Percentiles rank a stretch among this genome's conserved stretches.
Evolutionary conservation across 2,329 filamentous ascomycete genomes (phyloP).

Genomic region (Pseudogymnoascus sp.): DNA sequence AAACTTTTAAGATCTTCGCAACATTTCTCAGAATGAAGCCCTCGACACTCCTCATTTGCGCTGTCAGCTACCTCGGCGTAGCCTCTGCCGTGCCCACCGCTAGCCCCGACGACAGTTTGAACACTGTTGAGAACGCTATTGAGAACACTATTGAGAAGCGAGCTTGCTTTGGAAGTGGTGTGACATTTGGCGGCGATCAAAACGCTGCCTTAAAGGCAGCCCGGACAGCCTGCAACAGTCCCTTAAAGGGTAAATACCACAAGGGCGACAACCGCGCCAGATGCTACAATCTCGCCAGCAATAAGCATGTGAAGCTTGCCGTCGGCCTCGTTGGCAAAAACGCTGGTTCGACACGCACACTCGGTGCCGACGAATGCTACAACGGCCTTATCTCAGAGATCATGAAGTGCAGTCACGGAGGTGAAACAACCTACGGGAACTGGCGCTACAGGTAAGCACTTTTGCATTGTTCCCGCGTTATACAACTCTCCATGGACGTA

Average conservation of each 20-base stretch:
- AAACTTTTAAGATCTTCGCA: not conserved
- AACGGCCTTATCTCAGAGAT: not conserved
- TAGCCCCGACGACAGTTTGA: not conserved
- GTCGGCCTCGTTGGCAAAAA: not conserved
- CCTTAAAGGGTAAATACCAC: not conserved
- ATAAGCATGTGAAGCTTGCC: not conserved
- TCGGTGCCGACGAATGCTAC: not conserved
- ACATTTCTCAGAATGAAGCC: not conserved
- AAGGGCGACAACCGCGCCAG: not conserved
- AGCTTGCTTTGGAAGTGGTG: not conserved
- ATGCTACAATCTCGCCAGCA: not conserved
- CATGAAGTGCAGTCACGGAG: not conserved
- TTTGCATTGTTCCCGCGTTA: not conserved
- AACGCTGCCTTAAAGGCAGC: not conserved
- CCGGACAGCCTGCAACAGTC: not conserved
- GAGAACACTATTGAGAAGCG: not conserved
- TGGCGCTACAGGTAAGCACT: not conserved
- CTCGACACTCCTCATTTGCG: not conserved
- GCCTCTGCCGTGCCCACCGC: not conserved
- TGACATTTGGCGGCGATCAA: not conserved
- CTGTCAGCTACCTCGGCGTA: not conserved
- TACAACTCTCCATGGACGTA: not conserved
- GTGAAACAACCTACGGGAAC: not conserved
- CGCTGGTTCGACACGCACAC: not conserved
- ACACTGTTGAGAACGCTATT: not conserved